phyloP scores from a whole-genome alignment of 2,329 filamentous ascomycete species.

The Sclerotinia sclerotiorum region DNA sequence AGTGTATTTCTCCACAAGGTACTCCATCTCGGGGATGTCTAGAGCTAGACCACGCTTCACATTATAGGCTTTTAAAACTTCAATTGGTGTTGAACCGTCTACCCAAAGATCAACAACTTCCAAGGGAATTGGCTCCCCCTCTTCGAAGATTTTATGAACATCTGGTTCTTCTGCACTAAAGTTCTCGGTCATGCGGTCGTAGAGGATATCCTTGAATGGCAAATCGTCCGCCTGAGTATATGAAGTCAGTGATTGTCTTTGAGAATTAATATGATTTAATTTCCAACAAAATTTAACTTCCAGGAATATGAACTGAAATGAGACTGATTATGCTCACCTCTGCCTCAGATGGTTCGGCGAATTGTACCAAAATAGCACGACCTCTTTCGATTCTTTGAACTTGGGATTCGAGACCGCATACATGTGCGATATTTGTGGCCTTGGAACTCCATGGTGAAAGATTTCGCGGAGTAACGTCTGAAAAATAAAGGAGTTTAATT shows the following conservation, averaged over 20 bases:
- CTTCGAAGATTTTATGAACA: constrained; percentile 75
- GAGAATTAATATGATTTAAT: not conserved
- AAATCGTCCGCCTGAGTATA: constrained; percentile 45
- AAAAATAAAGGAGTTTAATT: constrained; percentile 27
- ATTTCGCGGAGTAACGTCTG: constrained; percentile 75
- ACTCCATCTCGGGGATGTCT: constrained; percentile 86
- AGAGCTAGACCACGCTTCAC: constrained; percentile 79
- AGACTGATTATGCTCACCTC: constrained; percentile 8
- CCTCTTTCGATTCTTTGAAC: constrained; percentile 84
- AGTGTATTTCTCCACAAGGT: constrained; percentile 82
- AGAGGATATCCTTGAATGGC: constrained; percentile 67
- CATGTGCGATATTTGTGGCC: constrained; percentile 88
- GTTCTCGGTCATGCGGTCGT: constrained; percentile 95
- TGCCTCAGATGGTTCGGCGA: constrained; percentile 50
- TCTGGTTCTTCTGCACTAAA: constrained; percentile 67
- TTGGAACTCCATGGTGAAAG: constrained; percentile 98
- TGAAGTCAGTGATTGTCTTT: not conserved
- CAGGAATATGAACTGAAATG: not conserved
- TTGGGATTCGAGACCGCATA: constrained; percentile 74
- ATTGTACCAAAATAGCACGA: constrained; percentile 69
- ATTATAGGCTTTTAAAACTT: constrained; percentile 80
- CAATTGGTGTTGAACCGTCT: constrained; percentile 62
- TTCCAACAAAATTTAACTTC: not conserved
- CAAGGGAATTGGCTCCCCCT: constrained; percentile 61
- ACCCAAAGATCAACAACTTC: constrained; percentile 74